Evolutionary conservation across 371 early-diverging fungal species (phyloP).

Genomic region (Mucor velutinosus): DNA sequence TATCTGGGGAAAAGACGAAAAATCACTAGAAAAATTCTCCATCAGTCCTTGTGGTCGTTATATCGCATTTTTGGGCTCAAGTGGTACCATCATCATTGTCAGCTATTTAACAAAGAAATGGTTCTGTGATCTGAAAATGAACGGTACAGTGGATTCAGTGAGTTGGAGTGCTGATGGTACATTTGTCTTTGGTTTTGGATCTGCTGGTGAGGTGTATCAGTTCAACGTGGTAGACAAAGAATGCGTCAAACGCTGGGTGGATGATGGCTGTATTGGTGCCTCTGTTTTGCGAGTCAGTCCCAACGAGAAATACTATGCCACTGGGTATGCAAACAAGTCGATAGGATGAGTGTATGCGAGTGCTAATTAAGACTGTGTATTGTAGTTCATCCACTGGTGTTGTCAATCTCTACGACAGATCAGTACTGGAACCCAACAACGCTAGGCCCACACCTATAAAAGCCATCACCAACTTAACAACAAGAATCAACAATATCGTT

Average conservation of each 20-base stretch:
- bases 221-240: constrained; percentile 69
- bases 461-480: constrained; percentile 81
- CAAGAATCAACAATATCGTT: constrained; percentile 65
- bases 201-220: constrained; percentile 71
- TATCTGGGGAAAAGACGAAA: constrained; percentile 74
- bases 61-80: constrained; percentile 77
- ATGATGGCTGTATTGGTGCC: constrained; percentile 82
- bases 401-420: constrained; percentile 83
- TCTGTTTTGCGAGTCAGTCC: constrained; percentile 72
- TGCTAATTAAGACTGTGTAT: background rate
- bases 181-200: constrained; percentile 65
- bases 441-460: constrained; percentile 73
- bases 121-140: constrained; percentile 85
- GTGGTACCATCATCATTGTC: constrained; percentile 83
- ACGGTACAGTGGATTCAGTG: constrained; percentile 69
- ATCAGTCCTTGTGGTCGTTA: constrained; percentile 63
- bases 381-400: constrained; percentile 78
- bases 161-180: constrained; percentile 69
- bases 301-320: constrained; percentile 77
- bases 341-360: background rate
- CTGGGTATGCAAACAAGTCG: constrained; percentile 61
- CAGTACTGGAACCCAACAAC: constrained; percentile 39
- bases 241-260: constrained; percentile 76
- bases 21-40: constrained; percentile 66
- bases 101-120: constrained; percentile 80